A percentile compares a stretch with the other conserved stretches of the same genome.
Evolutionary conservation across 495 filamentous ascomycete genomes (phyloP).

Genomic region (Penicillium subrubescens): DNA sequence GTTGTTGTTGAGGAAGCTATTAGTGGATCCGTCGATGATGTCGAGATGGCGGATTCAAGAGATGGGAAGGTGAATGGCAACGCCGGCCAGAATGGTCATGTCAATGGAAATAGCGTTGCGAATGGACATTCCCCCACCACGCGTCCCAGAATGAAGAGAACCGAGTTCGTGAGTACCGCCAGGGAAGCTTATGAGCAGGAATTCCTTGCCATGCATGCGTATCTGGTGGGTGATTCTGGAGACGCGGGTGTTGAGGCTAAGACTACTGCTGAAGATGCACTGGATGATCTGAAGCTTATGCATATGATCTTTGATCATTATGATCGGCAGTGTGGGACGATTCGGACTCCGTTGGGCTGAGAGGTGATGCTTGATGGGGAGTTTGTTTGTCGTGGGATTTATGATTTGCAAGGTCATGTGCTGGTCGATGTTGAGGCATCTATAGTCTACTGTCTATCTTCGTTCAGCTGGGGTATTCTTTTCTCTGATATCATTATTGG

Average conservation of each 20-base stretch:
- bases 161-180: slow-evolving; percentile 44
- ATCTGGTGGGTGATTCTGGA: slow-evolving; percentile 31
- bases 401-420: not conserved
- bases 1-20: slow-evolving; percentile 52
- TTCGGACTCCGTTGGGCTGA: slow-evolving; percentile 43
- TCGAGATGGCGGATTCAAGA: not conserved
- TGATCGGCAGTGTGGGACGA: slow-evolving; percentile 46
- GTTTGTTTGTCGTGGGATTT: not conserved
- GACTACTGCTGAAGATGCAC: slow-evolving; percentile 52
- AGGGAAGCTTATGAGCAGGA: slow-evolving; percentile 57
- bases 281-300: slow-evolving; percentile 46
- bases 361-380: not conserved
- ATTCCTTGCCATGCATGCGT: slow-evolving; percentile 50
- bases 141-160: slow-evolving; percentile 25
- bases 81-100: not conserved
- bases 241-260: slow-evolving; percentile 39
- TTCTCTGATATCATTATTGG: not conserved
- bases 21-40: not conserved
- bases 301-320: slow-evolving; percentile 45
- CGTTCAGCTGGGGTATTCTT: not conserved
- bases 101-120: not conserved
- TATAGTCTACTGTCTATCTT: not conserved
- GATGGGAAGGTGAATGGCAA: not conserved
- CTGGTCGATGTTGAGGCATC: not conserved
- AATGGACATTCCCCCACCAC: not conserved